Percentiles rank a stretch among this genome's conserved stretches.
phyloP scores from a whole-genome alignment of 306 rosid genomes.

The Casuarina cunninghamiana region DNA sequence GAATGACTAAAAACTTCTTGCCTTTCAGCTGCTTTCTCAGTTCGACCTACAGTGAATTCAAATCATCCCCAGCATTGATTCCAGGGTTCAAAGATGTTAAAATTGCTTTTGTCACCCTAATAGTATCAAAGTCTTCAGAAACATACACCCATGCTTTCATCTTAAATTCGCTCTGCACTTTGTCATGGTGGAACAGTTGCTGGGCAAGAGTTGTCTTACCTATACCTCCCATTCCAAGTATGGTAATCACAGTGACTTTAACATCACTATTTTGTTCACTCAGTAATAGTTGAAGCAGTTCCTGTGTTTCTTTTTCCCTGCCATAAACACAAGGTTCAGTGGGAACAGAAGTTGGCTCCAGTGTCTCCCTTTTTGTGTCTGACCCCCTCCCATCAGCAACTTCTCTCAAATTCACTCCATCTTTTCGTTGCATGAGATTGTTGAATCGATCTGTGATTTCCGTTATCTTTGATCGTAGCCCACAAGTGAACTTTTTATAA shows the following conservation, averaged over 20 bases:
- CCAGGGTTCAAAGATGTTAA: neutral
- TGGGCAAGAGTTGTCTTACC: conserved; percentile 10
- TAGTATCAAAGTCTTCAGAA: conserved; percentile 3
- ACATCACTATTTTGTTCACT: neutral
- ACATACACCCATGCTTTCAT: neutral
- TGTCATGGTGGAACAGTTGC: neutral
- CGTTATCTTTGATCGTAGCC: neutral
- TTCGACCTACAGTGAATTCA: neutral
- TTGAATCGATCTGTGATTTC: neutral
- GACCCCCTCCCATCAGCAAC: neutral
- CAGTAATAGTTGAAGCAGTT: neutral
- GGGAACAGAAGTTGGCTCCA: conserved; percentile 2
- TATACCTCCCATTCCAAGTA: conserved; percentile 10
- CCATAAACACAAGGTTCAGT: conserved; percentile 7
- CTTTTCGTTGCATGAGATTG: neutral
- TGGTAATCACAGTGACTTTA: neutral
- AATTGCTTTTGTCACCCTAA: neutral
- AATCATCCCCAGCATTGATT: neutral
- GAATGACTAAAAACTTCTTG: neutral
- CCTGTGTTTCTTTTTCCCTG: conserved; percentile 4
- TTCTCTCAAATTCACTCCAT: neutral
- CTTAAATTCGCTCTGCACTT: neutral
- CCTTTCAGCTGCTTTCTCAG: neutral
- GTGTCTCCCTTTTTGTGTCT: too few species aligned
- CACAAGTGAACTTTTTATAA: neutral